Evolutionary conservation across 495 filamentous ascomycete genomes (phyloP).

Genomic region (Talaromyces thailandensis): DNA sequence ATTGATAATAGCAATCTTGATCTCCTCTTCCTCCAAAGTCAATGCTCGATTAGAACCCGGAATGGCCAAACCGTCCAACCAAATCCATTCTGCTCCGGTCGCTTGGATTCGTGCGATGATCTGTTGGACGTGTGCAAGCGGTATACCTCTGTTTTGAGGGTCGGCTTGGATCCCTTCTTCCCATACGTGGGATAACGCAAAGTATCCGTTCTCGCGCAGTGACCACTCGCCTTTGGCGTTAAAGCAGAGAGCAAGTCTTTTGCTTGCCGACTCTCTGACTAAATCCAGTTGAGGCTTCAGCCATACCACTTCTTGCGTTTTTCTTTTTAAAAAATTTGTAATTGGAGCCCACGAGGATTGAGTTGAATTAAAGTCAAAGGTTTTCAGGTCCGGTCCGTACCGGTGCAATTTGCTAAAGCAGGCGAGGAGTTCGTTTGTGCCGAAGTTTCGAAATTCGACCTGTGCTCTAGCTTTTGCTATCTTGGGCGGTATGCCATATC

Average conservation of each 20-base stretch:
- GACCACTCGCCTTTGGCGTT: not conserved
- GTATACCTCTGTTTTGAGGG: not conserved
- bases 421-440: not conserved
- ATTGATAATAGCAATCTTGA: slow-evolving; percentile 1
- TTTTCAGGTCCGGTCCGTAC: not conserved
- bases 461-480: not conserved
- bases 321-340: not conserved
- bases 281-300: not conserved
- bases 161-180: slow-evolving; percentile 1
- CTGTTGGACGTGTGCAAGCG: not conserved
- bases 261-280: not conserved
- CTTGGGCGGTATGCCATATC: not conserved
- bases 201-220: not conserved
- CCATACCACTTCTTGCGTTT: not conserved
- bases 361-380: not conserved
- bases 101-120: not conserved
- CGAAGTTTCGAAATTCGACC: not conserved
- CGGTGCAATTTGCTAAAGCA: not conserved
- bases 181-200: not conserved
- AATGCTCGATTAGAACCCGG: not conserved
- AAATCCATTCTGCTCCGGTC: not conserved
- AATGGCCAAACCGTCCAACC: not conserved
- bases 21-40: not conserved
- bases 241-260: not conserved
- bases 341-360: not conserved